phyloP scores from a whole-genome alignment of 2,329 filamentous ascomycete genomes.

The Stachybotrys echinatus region DNA sequence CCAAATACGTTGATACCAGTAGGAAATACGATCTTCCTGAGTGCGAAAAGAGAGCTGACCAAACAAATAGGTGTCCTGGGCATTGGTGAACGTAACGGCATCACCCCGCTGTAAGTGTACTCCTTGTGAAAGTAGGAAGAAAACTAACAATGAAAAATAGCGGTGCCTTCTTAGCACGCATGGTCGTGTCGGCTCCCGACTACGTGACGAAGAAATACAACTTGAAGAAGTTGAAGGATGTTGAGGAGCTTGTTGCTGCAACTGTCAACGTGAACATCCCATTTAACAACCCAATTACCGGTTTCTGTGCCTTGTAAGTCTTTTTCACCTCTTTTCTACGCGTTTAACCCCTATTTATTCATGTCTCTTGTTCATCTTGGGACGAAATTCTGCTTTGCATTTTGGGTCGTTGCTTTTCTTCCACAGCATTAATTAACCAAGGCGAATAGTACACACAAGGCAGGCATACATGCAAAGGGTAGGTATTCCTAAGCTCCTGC shows the following conservation, averaged over 20 bases:
- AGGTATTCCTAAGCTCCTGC: no score
- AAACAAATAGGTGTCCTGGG: conserved; percentile 72
- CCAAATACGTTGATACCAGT: conserved; percentile 44
- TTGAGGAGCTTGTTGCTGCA: conserved; percentile 79
- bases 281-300: conserved; percentile 64
- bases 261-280: conserved; percentile 79
- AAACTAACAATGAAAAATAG: neutral
- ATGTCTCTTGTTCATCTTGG: no score
- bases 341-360: no score
- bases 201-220: conserved; percentile 88
- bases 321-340: neutral
- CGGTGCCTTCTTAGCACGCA: conserved; percentile 9
- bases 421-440: no score
- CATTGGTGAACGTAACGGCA: conserved; percentile 64
- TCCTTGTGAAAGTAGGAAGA: neutral
- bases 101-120: conserved; percentile 47
- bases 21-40: no score
- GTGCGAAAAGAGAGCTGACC: no score
- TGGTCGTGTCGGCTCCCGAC: conserved; percentile 51
- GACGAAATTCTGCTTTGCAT: no score
- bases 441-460: conserved; percentile 5
- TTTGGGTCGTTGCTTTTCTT: no score
- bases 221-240: conserved; percentile 81
- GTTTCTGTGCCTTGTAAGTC: conserved; percentile 12
- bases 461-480: conserved; percentile 14